A percentile compares a stretch with the other conserved stretches of the same genome.
These are phyloP conservation scores for Penicillium herquei DNA, from an alignment of 495 filamentous ascomycete species.

Conservation along the genomic window DNA sequence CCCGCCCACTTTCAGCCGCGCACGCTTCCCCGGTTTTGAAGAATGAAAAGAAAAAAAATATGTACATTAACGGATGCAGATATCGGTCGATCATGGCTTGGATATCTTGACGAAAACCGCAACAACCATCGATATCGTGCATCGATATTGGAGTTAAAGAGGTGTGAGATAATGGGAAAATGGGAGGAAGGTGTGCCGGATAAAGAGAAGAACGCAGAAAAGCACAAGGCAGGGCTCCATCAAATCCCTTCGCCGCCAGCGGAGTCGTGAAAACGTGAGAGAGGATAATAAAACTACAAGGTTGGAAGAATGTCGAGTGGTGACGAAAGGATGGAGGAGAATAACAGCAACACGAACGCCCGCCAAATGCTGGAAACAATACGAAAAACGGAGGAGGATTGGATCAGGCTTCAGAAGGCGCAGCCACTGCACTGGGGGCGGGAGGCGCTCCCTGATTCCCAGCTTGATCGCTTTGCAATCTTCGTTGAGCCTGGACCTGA, in stretches of 20 bases:
- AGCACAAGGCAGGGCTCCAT: constrained; percentile 19
- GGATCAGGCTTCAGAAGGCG: constrained; percentile 37
- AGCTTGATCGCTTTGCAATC: constrained; percentile 41
- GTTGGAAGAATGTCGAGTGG: constrained; percentile 15
- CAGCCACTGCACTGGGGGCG: constrained; percentile 30
- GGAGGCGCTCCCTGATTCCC: constrained; percentile 34
- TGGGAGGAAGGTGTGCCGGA: constrained; percentile 10
- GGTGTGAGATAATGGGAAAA: constrained; percentile 9
- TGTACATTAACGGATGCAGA: constrained; percentile 45
- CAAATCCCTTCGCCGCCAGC: constrained; percentile 23
- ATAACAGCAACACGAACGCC: constrained; percentile 33
- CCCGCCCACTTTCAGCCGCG: constrained; percentile 9
- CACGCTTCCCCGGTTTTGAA: constrained; percentile 12
- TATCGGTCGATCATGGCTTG: constrained; percentile 16
- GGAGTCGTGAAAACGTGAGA: constrained; percentile 27
- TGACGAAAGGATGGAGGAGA: constrained; percentile 15
- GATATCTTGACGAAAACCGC: not conserved
- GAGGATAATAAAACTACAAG: constrained; percentile 41
- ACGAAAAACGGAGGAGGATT: constrained; percentile 19
- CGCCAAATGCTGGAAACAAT: constrained; percentile 35
- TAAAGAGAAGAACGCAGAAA: constrained; percentile 23
- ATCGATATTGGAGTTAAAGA: constrained; percentile 18
- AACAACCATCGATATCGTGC: constrained; percentile 19
- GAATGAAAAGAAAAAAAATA: constrained; percentile 28
- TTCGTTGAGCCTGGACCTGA: constrained; percentile 38